Evolutionary conservation across 164 flowering plant species (phyloP).

Genomic region (Umbellularia californica): DNA sequence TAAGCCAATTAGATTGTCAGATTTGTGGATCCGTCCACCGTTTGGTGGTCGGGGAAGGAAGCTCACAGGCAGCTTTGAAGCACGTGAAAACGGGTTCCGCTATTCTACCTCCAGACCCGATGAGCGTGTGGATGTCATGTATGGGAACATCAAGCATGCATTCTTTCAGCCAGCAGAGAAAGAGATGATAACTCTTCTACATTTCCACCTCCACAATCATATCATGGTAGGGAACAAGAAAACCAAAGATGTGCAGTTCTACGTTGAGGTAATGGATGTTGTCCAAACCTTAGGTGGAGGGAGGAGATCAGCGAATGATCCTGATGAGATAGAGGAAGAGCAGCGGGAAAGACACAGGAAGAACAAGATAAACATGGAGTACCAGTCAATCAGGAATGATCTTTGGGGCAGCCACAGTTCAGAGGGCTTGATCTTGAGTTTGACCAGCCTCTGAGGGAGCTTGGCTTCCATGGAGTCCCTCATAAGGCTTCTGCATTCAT

Average conservation of each 20-base stretch:
- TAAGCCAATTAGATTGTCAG: conserved; percentile 57
- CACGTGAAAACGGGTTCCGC: conserved; percentile 71
- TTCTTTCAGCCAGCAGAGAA: conserved; percentile 84
- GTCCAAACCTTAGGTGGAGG: conserved; percentile 81
- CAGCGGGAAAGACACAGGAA: conserved; percentile 72
- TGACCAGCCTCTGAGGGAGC: conserved; percentile 81
- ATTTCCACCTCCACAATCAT: conserved; percentile 79
- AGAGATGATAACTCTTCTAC: conserved; percentile 75
- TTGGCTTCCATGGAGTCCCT: conserved; percentile 86
- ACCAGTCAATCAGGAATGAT: conserved; percentile 67
- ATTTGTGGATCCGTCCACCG: conserved; percentile 72
- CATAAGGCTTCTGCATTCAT: conserved; percentile 68
- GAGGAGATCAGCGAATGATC: conserved; percentile 76
- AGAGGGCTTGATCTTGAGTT: conserved; percentile 65
- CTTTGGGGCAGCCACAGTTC: conserved; percentile 65
- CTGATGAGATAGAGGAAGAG: conserved; percentile 85
- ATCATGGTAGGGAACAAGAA: conserved; percentile 91
- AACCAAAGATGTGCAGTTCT: conserved; percentile 82
- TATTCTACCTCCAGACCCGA: conserved; percentile 62
- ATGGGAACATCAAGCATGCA: conserved; percentile 71
- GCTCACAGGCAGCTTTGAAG: conserved; percentile 63
- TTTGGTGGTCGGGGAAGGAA: conserved; percentile 77
- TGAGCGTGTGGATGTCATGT: conserved; percentile 74
- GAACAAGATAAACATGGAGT: conserved; percentile 71
- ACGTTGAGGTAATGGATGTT: conserved; percentile 83